Evolutionary conservation across 306 rosid genomes (phyloP), one percentile per base, ranked within the genome.

Genomic region (Casuarina equisetifolia): DNA sequence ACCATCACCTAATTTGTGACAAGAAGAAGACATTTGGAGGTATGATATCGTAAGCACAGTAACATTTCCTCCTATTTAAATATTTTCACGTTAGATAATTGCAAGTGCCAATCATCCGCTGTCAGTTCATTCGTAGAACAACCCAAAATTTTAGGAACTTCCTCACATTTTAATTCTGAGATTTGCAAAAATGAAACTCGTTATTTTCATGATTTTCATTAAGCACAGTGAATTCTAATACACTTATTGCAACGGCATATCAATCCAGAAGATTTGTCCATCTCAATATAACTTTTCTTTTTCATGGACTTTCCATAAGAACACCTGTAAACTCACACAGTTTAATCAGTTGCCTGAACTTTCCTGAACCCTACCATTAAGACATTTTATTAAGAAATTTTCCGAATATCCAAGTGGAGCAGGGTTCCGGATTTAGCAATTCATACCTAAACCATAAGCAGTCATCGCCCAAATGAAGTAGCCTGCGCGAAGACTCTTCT

Each of bases 401-500:
- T 42, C 48, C 42, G 5, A 40, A 38, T 40, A 35, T 42, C 50
- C 50, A 42, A 13, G 58, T 9, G 80, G 11, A 81, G 62, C 51
- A 10, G 25, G 67, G 7, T 64, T 68, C 38, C 2, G 20, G 59
- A 78, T 69, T 59, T 64, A 67, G 54, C 49, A 74, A 74, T 39
- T 80, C 89, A 85, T 91, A 96, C 99, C 99, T 91, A 89, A 85
- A 75, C 99, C 99, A 79, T 92, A 96, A 54, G 99, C 99, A 52
- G 93, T 81, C 98, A 96, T 96, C 70, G 94, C 97, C 99, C 99
- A 91, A 62, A 96, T 73, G 71, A 96, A 96, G 91, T 96, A 96
- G 55, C 99, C 99, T 5, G 85, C 73, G 16, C 88, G 86, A 57
- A 96, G 97, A 67, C 70, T 91, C 87, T 85, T 92, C 87, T 90